phyloP scores from a whole-genome alignment of 768 basidiomycete genomes.

The Phaffia tasmanica region DNA sequence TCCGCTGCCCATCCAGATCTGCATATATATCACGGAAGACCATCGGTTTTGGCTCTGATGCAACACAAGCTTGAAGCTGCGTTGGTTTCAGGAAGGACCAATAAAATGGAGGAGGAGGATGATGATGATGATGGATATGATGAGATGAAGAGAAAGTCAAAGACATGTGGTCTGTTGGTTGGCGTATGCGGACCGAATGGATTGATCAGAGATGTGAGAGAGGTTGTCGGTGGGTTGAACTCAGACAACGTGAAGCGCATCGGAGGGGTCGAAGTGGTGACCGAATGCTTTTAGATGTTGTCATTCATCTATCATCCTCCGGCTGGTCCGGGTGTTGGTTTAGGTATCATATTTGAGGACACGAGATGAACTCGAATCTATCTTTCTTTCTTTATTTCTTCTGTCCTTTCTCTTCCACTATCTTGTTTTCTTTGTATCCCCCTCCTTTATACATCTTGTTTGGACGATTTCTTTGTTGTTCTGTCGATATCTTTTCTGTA shows the following conservation, averaged over 20 bases:
- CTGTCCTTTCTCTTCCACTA: conserved; percentile 34
- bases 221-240: conserved; percentile 13
- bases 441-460: no score
- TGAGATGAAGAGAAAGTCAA: neutral
- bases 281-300: conserved; percentile 1
- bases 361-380: neutral
- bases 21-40: neutral
- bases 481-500: no score
- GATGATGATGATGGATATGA: no score
- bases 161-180: conserved; percentile 5
- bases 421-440: no score
- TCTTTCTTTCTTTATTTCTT: neutral
- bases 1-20: neutral
- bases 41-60: neutral
- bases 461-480: no score
- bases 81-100: neutral
- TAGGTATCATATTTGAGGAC: neutral
- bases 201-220: conserved; percentile 3
- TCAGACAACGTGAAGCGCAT: neutral
- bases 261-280: conserved; percentile 18
- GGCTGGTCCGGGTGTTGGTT: no score
- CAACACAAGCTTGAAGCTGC: conserved; percentile 3
- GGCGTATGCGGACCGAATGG: conserved; percentile 17
- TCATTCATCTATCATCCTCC: neutral
- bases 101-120: neutral